phyloP scores from a whole-genome alignment of 73 alveolate genomes.

The Stentor coeruleus region DNA sequence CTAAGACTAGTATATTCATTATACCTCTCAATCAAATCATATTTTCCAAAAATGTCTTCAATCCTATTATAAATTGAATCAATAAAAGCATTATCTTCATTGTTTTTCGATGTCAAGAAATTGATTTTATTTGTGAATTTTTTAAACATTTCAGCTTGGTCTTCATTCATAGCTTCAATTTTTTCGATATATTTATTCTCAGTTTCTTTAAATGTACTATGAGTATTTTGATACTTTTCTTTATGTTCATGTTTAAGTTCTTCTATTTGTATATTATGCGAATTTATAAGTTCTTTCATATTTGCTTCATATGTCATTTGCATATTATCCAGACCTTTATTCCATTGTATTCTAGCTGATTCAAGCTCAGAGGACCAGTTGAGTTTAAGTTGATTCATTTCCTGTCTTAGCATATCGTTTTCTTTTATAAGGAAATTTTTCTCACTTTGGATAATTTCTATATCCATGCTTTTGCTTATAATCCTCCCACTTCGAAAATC shows the following conservation, averaged over 20 bases:
- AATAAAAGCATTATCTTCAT: neutral
- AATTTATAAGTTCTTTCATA: neutral
- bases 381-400: neutral
- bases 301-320: neutral
- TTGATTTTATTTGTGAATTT: neutral
- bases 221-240: neutral
- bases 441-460: neutral
- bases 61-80: neutral
- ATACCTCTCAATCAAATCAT: neutral
- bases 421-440: neutral
- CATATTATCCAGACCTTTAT: neutral
- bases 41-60: neutral
- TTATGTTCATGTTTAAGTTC: neutral
- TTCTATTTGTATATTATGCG: neutral
- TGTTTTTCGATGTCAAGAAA: neutral
- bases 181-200: neutral
- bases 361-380: neutral
- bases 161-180: neutral
- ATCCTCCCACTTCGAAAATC: neutral
- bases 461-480: neutral
- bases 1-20: neutral
- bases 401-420: neutral
- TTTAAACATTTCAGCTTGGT: neutral
- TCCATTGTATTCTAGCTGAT: neutral
- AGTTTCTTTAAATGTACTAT: too few species aligned